Percentiles rank a stretch among this genome's conserved stretches.
Conservation (phyloP, 441 rosid genomes). For the Pelargonium myrrhifolium region DNA sequence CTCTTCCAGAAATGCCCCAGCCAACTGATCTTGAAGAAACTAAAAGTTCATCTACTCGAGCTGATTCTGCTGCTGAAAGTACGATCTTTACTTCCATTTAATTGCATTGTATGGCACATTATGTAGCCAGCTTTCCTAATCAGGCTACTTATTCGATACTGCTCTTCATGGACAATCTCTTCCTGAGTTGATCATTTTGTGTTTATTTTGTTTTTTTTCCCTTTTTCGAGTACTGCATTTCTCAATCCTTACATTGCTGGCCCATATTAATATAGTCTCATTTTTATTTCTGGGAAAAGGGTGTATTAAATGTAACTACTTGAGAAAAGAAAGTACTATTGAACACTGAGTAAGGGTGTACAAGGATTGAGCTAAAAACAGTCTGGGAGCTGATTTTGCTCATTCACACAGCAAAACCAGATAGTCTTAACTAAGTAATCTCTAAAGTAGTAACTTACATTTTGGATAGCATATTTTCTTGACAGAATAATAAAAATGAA, state of each 20-base stretch:
- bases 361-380: not conserved
- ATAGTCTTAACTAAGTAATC: not conserved
- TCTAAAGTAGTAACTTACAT: not conserved
- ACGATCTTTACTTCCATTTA: constrained; percentile 22
- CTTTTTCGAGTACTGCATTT: not conserved
- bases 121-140: constrained; percentile 10
- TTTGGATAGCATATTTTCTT: not conserved
- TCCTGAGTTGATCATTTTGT: constrained; percentile 4
- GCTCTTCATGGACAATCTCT: not conserved
- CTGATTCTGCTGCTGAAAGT: constrained; percentile 39
- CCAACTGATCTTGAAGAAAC: constrained; percentile 30
- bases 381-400: not conserved
- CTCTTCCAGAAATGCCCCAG: constrained; percentile 26
- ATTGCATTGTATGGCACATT: constrained; percentile 11
- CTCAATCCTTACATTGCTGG: not conserved
- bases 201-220: not conserved
- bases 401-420: not conserved
- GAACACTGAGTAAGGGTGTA: too few relatives aligned
- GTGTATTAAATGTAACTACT: too few relatives aligned
- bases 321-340: too few relatives aligned
- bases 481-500: not conserved
- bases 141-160: not conserved
- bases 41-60: constrained; percentile 20
- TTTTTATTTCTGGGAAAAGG: too few relatives aligned
- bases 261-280: not conserved